Conservation (phyloP, 495 filamentous ascomycete species). For the Copromyces sp. region DNA sequence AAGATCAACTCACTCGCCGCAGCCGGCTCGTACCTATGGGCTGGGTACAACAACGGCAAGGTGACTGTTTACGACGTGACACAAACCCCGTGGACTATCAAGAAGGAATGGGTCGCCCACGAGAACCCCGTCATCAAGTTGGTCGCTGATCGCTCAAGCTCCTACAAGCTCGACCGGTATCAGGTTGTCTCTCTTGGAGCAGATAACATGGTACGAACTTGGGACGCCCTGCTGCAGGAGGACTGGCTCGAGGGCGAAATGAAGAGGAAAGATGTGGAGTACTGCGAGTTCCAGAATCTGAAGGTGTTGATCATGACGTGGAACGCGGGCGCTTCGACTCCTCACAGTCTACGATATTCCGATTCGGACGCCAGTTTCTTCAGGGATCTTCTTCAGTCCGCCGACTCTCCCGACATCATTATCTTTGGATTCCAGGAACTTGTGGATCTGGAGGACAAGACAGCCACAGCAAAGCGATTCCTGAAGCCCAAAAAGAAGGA, state of each 20-base stretch:
- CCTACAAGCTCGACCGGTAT: constrained; percentile 75
- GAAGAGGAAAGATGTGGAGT: constrained; percentile 70
- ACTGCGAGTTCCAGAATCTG: constrained; percentile 74
- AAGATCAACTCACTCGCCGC: constrained; percentile 86
- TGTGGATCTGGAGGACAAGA: constrained; percentile 94
- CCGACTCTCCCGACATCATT: constrained; percentile 74
- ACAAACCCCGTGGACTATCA: constrained; percentile 72
- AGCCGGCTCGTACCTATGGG: constrained; percentile 81
- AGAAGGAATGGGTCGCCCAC: constrained; percentile 92
- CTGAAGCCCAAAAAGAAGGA: constrained; percentile 83
- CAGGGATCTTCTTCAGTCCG: constrained; percentile 56
- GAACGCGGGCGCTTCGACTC: constrained; percentile 92
- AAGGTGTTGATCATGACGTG: constrained; percentile 75
- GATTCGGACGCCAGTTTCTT: constrained; percentile 64
- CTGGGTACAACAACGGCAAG: constrained; percentile 91
- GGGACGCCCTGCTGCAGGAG: constrained; percentile 89
- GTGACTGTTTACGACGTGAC: constrained; percentile 84
- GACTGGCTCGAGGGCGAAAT: constrained; percentile 89
- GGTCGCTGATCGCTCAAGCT: constrained; percentile 66
- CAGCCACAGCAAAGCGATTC: constrained; percentile 82
- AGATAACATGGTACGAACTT: constrained; percentile 74
- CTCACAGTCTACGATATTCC: constrained; percentile 62
- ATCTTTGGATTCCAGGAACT: constrained; percentile 98
- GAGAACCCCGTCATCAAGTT: constrained; percentile 69
- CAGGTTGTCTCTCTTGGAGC: constrained; percentile 85